Percentiles rank a stretch among this genome's conserved stretches.
These are phyloP conservation scores for Austroboletus eburneus DNA, from an alignment of 768 basidiomycete genomes.

Conservation along the genomic window DNA sequence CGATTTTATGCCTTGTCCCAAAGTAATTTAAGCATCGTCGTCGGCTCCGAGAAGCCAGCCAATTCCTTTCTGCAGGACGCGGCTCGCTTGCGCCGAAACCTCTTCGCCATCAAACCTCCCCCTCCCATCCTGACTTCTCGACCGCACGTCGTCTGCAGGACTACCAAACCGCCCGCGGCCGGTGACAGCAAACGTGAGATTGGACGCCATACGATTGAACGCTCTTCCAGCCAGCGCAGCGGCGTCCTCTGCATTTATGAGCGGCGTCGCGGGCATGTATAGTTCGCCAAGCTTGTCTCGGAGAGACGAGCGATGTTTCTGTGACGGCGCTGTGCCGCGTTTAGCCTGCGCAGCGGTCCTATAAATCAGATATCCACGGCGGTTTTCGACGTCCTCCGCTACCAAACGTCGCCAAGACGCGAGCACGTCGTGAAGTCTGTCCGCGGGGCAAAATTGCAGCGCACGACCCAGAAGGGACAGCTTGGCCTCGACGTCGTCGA, in stretches of 20 bases:
- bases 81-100: conserved; percentile 69
- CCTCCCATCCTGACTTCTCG: conserved; percentile 39
- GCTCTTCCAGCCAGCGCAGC: conserved; percentile 76
- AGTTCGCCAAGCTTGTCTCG: conserved; percentile 60
- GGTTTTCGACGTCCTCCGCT: conserved; percentile 52
- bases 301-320: conserved; percentile 48
- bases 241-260: conserved; percentile 71
- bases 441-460: conserved; percentile 80
- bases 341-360: conserved; percentile 18
- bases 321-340: conserved; percentile 19
- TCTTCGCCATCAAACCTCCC: conserved; percentile 50
- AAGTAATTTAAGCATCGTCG: conserved; percentile 30
- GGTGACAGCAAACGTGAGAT: conserved; percentile 65
- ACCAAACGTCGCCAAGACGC: conserved; percentile 73
- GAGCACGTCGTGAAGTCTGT: conserved; percentile 75
- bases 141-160: conserved; percentile 19
- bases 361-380: conserved; percentile 40
- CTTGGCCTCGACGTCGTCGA: conserved; percentile 61
- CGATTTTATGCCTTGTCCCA: background rate
- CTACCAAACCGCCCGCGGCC: conserved; percentile 30
- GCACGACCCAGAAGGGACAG: conserved; percentile 74
- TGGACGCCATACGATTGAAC: conserved; percentile 73
- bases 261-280: conserved; percentile 63
- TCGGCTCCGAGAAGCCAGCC: conserved; percentile 96
- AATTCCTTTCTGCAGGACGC: conserved; percentile 83